A percentile compares a stretch with the other conserved stretches of the same genome.
These are phyloP conservation scores for Biscutella laevigata DNA, from an alignment of 441 rosid genomes.

Conservation along the genomic window DNA sequence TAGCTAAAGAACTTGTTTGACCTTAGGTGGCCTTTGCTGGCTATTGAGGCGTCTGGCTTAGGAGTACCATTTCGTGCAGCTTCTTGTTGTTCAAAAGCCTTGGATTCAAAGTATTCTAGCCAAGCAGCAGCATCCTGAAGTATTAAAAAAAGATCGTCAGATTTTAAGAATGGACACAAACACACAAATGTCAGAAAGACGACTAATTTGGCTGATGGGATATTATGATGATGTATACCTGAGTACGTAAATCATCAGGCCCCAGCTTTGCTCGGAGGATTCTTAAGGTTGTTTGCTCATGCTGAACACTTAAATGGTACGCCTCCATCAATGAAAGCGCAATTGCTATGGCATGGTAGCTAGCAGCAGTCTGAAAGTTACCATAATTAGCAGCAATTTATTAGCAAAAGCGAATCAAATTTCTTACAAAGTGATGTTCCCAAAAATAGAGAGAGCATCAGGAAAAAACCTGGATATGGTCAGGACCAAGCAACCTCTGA, in stretches of 20 bases:
- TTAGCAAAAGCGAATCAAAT: slow-evolving; percentile 20
- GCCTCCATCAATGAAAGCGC: slow-evolving; percentile 75
- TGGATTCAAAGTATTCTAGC: slow-evolving; percentile 71
- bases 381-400: slow-evolving; percentile 14
- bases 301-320: slow-evolving; percentile 58
- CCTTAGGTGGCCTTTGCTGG: slow-evolving; percentile 79
- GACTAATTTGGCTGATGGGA: slow-evolving; percentile 4
- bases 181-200: slow-evolving; percentile 6
- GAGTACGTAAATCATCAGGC: slow-evolving; percentile 72
- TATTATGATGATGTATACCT: slow-evolving; percentile 32
- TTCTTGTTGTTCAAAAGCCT: slow-evolving; percentile 74
- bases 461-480: slow-evolving; percentile 57
- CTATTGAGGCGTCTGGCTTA: slow-evolving; percentile 73
- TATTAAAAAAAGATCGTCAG: slow-evolving; percentile 12
- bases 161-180: neutral
- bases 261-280: slow-evolving; percentile 66
- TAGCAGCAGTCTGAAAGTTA: slow-evolving; percentile 60
- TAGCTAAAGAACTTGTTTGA: slow-evolving; percentile 19
- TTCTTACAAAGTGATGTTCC: slow-evolving; percentile 5
- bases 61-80: slow-evolving; percentile 70
- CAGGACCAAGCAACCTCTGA: slow-evolving; percentile 67
- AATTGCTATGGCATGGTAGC: slow-evolving; percentile 77
- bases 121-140: slow-evolving; percentile 71
- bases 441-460: neutral
- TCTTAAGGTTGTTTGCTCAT: slow-evolving; percentile 63